These are phyloP conservation scores for Amylostereum areolatum DNA, from an alignment of 1,284 basidiomycete genomes.

Conservation along the genomic window DNA sequence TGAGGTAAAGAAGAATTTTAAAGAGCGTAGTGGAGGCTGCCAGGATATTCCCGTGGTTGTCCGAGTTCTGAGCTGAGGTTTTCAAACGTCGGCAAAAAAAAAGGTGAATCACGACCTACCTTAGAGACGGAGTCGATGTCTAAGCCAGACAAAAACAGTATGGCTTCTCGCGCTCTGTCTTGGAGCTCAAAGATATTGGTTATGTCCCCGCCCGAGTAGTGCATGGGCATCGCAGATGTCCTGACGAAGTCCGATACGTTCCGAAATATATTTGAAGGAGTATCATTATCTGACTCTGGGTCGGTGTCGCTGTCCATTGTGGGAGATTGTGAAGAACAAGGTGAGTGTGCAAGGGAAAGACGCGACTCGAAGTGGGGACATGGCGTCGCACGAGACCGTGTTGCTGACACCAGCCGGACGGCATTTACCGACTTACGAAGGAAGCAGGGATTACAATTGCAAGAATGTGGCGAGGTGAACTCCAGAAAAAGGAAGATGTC, in stretches of 20 bases:
- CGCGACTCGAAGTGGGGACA: neutral
- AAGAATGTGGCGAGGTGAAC: neutral
- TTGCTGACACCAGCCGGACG: neutral
- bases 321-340: neutral
- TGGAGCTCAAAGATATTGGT: neutral
- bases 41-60: no score
- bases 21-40: no score
- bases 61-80: no score
- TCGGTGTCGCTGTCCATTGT: slow-evolving; percentile 23
- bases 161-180: no score
- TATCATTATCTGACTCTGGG: slow-evolving; percentile 17
- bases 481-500: neutral
- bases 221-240: neutral
- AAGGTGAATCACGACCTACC: neutral
- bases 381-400: neutral
- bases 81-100: no score
- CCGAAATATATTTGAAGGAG: neutral
- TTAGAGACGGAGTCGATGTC: neutral
- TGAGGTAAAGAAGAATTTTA: no score
- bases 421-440: neutral
- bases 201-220: neutral
- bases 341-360: neutral
- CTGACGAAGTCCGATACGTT: slow-evolving; percentile 11
- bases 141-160: neutral
- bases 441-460: neutral